phyloP scores from a whole-genome alignment of 169 alveolate genomes.

The Eimeria sp. region DNA sequence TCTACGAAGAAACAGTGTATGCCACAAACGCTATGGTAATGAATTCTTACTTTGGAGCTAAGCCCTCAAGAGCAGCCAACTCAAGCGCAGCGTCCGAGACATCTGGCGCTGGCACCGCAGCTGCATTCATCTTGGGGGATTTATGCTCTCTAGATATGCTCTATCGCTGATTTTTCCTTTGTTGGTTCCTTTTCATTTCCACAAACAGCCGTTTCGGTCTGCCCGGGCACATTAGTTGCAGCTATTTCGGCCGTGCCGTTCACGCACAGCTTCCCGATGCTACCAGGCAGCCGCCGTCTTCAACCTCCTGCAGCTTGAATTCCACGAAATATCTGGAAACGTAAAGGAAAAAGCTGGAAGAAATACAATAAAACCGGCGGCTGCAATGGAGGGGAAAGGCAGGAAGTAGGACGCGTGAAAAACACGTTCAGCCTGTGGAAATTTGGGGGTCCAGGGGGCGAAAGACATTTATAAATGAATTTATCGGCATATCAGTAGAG shows the following conservation, averaged over 20 bases:
- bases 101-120: conserved; percentile 61
- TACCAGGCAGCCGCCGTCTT: conserved; percentile 28
- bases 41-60: conserved; percentile 28
- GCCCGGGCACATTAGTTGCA: conserved; percentile 15
- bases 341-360: background rate
- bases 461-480: conserved; percentile 34
- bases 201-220: conserved; percentile 36
- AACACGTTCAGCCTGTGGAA: conserved; percentile 29
- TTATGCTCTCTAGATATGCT: background rate
- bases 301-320: conserved; percentile 6
- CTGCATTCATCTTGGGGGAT: conserved; percentile 48
- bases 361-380: conserved; percentile 14
- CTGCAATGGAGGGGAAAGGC: conserved; percentile 44
- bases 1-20: background rate
- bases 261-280: conserved; percentile 3
- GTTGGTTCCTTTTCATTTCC: conserved; percentile 19
- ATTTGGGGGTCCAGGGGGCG: conserved; percentile 11
- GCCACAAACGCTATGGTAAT: background rate
- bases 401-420: background rate
- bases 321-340: background rate
- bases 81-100: conserved; percentile 50
- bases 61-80: conserved; percentile 36
- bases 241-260: conserved; percentile 50
- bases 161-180: background rate
- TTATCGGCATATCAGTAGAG: background rate